These are phyloP conservation scores for Sporodiniella umbellata DNA, from an alignment of 371 early-diverging fungal species.

Conservation along the genomic window DNA sequence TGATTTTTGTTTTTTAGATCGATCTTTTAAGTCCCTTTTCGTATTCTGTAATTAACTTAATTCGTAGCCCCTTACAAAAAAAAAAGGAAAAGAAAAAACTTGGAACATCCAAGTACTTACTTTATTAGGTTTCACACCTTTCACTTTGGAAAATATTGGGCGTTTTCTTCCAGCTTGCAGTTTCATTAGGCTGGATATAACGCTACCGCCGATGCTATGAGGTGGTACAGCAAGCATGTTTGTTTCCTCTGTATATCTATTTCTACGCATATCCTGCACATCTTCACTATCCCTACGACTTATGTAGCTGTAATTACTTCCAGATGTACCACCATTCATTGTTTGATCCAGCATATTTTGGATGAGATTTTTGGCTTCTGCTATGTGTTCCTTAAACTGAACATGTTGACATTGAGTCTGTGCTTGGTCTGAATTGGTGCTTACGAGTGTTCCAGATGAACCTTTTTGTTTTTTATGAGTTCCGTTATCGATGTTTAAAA, in stretches of 20 bases:
- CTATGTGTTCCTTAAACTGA: slow-evolving; percentile 41
- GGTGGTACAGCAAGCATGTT: neutral
- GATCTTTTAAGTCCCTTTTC: too few species aligned
- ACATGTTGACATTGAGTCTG: slow-evolving; percentile 40
- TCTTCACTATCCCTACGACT: slow-evolving; percentile 3
- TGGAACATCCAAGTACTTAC: too few species aligned
- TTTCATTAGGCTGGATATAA: slow-evolving; percentile 39
- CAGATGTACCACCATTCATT: neutral
- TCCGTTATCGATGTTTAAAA: neutral
- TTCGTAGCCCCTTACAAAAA: too few species aligned
- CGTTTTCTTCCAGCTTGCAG: slow-evolving; percentile 21
- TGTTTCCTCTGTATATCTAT: neutral
- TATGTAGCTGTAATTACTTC: neutral
- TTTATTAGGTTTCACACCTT: too few species aligned
- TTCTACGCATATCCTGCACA: neutral
- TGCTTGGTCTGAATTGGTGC: slow-evolving; percentile 36
- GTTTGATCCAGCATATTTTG: slow-evolving; percentile 32
- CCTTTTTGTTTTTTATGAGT: too few species aligned
- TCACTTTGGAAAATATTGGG: slow-evolving; percentile 2
- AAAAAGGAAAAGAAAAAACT: too few species aligned
- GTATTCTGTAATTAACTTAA: too few species aligned
- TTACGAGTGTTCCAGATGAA: slow-evolving; percentile 26
- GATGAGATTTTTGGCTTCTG: slow-evolving; percentile 39
- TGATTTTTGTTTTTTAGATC: too few species aligned
- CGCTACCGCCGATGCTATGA: slow-evolving; percentile 22